Evolutionary conservation across 2,329 filamentous ascomycete species (phyloP).

Genomic region (Raffaelea arxii): DNA sequence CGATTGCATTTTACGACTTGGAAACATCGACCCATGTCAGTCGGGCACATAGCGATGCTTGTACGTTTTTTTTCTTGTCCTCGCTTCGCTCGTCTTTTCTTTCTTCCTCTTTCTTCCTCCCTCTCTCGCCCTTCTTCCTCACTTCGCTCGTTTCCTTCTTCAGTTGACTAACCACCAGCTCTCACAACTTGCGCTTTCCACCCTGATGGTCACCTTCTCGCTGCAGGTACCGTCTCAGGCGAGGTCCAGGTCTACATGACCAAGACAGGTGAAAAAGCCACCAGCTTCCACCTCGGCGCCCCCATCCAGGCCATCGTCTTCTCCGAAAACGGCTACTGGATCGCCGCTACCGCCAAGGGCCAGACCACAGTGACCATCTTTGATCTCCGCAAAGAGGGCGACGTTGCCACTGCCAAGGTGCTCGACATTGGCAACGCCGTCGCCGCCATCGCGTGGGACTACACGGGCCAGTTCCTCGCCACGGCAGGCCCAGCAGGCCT

Average conservation of each 20-base stretch:
- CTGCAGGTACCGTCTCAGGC: conserved; percentile 68
- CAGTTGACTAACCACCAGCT: conserved; percentile 32
- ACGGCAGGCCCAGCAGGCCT: conserved; percentile 71
- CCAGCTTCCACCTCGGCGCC: conserved; percentile 59
- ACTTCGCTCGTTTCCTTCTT: conserved; percentile 3
- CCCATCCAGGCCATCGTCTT: conserved; percentile 72
- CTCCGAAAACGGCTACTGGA: conserved; percentile 95
- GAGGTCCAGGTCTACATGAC: conserved; percentile 86
- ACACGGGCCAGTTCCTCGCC: conserved; percentile 86
- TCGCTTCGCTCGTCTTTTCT: neutral
- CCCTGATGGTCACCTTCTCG: conserved; percentile 91
- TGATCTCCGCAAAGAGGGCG: conserved; percentile 86
- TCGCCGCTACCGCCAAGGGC: conserved; percentile 71
- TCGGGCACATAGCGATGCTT: conserved; percentile 69
- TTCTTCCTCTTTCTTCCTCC: neutral
- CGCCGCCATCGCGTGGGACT: conserved; percentile 84
- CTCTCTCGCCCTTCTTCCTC: neutral
- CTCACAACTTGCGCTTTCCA: conserved; percentile 79
- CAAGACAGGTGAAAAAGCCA: conserved; percentile 66
- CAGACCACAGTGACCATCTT: conserved; percentile 77
- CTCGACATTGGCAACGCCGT: conserved; percentile 73
- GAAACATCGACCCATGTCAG: conserved; percentile 56
- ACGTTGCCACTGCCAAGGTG: conserved; percentile 70
- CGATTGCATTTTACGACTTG: conserved; percentile 82
- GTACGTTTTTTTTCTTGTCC: conserved; percentile 42